Conservation (phyloP, 805 yeast genomes). For the Cyberlindnera euphorbiae region DNA sequence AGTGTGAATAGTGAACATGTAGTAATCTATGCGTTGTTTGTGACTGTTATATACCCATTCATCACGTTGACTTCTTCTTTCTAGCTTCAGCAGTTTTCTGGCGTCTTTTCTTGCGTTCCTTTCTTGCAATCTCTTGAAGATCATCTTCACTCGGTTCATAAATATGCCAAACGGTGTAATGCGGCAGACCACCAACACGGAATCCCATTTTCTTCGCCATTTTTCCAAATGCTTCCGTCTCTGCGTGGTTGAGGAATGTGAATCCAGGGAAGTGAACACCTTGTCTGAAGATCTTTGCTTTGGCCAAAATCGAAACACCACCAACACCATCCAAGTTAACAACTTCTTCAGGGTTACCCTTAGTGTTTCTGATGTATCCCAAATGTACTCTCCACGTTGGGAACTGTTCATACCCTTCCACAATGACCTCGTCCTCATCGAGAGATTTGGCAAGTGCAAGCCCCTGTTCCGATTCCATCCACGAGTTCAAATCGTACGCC, state of each 20-base stretch:
- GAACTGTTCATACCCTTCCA: constrained; percentile 83
- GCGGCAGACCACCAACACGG: constrained; percentile 83
- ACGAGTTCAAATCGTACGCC: constrained; percentile 93
- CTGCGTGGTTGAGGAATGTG: constrained; percentile 80
- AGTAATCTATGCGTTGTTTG: no score
- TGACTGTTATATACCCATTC: no score
- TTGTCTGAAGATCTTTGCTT: constrained; percentile 66
- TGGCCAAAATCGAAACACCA: constrained; percentile 77
- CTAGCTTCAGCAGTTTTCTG: constrained; percentile 12
- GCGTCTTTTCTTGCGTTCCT: constrained; percentile 63
- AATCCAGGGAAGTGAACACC: constrained; percentile 86
- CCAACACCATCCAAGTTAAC: constrained; percentile 81
- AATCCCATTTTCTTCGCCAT: constrained; percentile 77
- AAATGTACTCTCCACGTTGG: constrained; percentile 83
- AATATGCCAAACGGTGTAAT: constrained; percentile 87
- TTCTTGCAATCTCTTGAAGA: constrained; percentile 58
- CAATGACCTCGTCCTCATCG: constrained; percentile 80
- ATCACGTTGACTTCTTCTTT: constrained; percentile 1
- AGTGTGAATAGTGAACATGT: no score
- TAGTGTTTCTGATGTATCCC: constrained; percentile 60
- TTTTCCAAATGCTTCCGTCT: constrained; percentile 84
- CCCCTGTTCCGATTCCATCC: constrained; percentile 87
- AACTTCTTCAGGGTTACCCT: constrained; percentile 59
- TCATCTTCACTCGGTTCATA: constrained; percentile 88
- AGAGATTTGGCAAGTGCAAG: constrained; percentile 57